Evolutionary conservation across 768 basidiomycete species (phyloP), one percentile per base, ranked within the genome.

Genomic region (Rhizopogon roseolus): DNA sequence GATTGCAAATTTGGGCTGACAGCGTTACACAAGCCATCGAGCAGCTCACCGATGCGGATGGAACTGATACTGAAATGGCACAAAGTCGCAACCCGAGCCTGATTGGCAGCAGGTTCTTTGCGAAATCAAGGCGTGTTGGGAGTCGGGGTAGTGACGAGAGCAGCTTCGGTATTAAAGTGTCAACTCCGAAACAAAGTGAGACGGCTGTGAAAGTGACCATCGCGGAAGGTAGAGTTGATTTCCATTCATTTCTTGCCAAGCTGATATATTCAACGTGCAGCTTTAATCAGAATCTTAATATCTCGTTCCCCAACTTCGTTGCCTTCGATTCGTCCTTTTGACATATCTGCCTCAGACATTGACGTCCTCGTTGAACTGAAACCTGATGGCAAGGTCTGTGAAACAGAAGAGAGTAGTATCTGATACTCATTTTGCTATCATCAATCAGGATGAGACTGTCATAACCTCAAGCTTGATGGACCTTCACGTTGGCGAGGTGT

Each of bases 1-100:
- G 81, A 11, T 66, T 98, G 16, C 93, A 98, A 66, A 87, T 86
- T 62, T 91, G 88, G 77, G 86, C 85, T 6, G 97, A 99, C 64
- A 94, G 98, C 63, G 65, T 85, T 27, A 72, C 84, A n/a, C 91
- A 89, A 61, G 77, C 87, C 49, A 61, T 86, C 4, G 88, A 88
- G 49, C 75, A 71, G 14, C 68, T 74, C 6, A 44, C 53, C 4
- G 22, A 22, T 22, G 28, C 48, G 43, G 57, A 54, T 34, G 66
- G 66, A 27, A 59, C 53, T 6, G 66, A 55, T 37, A 58, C 58
- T 16, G 66, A 74, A 54, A 66, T 62, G 22, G 57, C 63, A 49
- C 71, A 71, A 53, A 82, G 79, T 56, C 73, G 73, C 50, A 81
- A 85, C 64, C 66, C 84, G 29, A 86, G 82, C 62, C 68, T 93